These are phyloP conservation scores for Laburnicola sp. DNA, from an alignment of 2,329 filamentous ascomycete species.

Conservation along the genomic window DNA sequence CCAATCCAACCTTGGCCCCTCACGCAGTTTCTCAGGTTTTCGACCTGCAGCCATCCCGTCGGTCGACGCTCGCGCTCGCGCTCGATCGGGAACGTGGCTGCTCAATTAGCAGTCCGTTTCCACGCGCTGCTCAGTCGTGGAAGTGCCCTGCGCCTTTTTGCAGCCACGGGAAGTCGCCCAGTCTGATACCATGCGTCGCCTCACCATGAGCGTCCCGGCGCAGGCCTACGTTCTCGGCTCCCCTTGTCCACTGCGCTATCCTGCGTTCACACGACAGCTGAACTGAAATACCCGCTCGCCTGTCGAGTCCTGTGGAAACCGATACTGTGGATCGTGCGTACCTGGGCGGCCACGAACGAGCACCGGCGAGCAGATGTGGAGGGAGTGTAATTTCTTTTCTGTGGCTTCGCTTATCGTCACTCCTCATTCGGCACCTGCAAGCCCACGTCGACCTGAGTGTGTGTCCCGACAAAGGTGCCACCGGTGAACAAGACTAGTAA, in stretches of 20 bases:
- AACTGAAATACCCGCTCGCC: constrained; percentile 17
- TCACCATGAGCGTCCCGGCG: constrained; percentile 12
- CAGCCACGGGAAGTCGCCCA: constrained; percentile 29
- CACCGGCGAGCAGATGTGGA: constrained; percentile 17
- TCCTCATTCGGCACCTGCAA: constrained; percentile 30
- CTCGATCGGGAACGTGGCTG: constrained; percentile 24
- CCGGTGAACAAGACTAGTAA: constrained; percentile 39
- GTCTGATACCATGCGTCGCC: constrained; percentile 18
- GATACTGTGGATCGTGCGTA: constrained; percentile 17
- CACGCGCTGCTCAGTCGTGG: constrained; percentile 16
- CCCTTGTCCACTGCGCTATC: too few relatives aligned
- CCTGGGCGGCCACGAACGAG: constrained; percentile 18
- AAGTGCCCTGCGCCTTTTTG: constrained; percentile 24
- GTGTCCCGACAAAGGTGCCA: constrained; percentile 27
- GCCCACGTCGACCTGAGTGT: constrained; percentile 30
- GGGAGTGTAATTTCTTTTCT: constrained; percentile 34
- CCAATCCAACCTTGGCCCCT: constrained; percentile 25
- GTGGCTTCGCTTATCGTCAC: constrained; percentile 26
- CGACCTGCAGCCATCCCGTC: constrained; percentile 14
- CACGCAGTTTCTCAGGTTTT: constrained; percentile 23
- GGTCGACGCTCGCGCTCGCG: constrained; percentile 14
- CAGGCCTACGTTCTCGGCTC: constrained; percentile 15
- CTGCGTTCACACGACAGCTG: constrained; percentile 30
- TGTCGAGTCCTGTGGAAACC: constrained; percentile 14
- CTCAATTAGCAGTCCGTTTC: constrained; percentile 28